These are phyloP conservation scores for Begonia peltatifolia DNA, from an alignment of 306 rosid genomes.

Conservation along the genomic window DNA sequence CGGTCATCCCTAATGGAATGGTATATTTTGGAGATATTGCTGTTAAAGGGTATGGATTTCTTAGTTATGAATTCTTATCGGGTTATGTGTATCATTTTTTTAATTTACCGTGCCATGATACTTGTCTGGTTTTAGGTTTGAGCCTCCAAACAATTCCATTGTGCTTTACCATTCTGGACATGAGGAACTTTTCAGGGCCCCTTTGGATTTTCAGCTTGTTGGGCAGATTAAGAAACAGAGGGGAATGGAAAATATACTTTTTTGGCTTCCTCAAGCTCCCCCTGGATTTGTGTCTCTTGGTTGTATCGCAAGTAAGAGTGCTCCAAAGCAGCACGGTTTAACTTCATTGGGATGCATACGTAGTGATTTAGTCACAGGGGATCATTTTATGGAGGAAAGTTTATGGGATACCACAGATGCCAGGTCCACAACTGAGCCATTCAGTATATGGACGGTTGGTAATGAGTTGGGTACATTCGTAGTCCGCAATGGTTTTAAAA, in stretches of 20 bases:
- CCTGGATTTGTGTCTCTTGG: constrained; percentile 93
- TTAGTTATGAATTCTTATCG: constrained; percentile 9
- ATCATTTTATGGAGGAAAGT: constrained; percentile 72
- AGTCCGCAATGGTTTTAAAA: constrained; percentile 71
- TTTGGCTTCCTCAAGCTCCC: constrained; percentile 96
- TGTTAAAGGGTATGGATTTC: constrained; percentile 47
- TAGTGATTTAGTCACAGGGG: constrained; percentile 76
- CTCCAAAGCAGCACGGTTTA: constrained; percentile 59
- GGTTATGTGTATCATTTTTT: constrained; percentile 9
- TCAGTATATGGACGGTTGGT: constrained; percentile 78
- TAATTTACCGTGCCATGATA: constrained; percentile 7
- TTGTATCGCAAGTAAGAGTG: constrained; percentile 68
- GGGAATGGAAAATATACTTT: constrained; percentile 67
- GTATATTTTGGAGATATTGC: constrained; percentile 85
- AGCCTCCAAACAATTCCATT: constrained; percentile 78
- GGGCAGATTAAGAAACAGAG: constrained; percentile 80
- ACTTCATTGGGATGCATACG: constrained; percentile 72
- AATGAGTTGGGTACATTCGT: constrained; percentile 82
- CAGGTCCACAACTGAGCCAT: constrained; percentile 39
- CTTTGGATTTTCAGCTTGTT: constrained; percentile 68
- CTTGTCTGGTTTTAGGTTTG: constrained; percentile 42
- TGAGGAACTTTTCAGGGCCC: constrained; percentile 55
- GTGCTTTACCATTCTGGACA: constrained; percentile 61
- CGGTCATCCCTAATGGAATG: constrained; percentile 67
- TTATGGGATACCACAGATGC: constrained; percentile 85